Evolutionary conservation across 2,329 filamentous ascomycete species (phyloP), one percentile per base, ranked within the genome.

Genomic region (Fusarium cicatricum): DNA sequence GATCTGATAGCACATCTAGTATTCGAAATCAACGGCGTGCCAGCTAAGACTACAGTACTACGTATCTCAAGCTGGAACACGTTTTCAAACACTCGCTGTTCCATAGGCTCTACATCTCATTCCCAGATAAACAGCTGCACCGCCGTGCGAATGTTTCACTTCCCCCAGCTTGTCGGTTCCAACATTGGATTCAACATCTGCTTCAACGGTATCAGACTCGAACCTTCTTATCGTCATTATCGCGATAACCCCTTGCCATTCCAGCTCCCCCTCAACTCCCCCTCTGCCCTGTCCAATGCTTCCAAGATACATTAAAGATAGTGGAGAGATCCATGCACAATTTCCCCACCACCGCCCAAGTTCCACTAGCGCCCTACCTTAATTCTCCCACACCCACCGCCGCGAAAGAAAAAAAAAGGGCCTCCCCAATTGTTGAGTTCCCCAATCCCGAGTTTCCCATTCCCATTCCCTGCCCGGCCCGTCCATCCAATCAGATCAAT

Each of bases 391-490:
- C 49, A 26, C 52, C 60, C 52, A 41, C 21, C 11, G 17, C 29
- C 26, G 8, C 19, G 15, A 21, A 11, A 17, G 43, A 45, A 52
- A 60, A 45, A 52, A 60, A 63, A 64, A 49, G 47, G 44, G 52
- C 15, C 40, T 59, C 68, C 68, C 68, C 68, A 70, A 70, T 70
- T 70, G 68, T 71, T 71, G 68, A 71, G 68, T 67, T 61, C 55
- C 61, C 55, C 65, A 65, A 65, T 60, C 64, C 51, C 23, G 39
- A 39, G 28, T n/a, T 37, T 34, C n/a, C n/a, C n/a, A n/a, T 15
- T 34, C 26, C 36, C 16, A 15, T 28, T 37, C 34, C 36, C 21
- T 21, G 16, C 38, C 34, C 51, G 23, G 23, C 23, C 23, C 23
- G 23, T 26, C 23, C 5, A 10, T 17, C 39, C 66, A 61, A 69